Evolutionary conservation across 371 early-diverging fungal genomes (phyloP).

Genomic region (Mucor circinelloides): DNA sequence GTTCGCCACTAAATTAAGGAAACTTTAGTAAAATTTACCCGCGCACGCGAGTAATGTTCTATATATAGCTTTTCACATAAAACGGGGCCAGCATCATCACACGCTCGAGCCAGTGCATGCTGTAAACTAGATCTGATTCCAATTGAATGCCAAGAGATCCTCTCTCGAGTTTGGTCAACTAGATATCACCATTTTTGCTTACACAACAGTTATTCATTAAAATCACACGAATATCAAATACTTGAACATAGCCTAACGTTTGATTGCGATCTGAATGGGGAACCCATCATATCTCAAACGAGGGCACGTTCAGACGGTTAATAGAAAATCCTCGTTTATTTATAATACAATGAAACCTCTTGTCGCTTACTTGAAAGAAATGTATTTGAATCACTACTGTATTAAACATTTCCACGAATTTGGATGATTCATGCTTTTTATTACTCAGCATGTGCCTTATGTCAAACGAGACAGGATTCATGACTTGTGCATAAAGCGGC

Average conservation of each 20-base stretch:
- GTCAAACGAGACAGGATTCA: not conserved
- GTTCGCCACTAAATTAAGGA: not conserved
- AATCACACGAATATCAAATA: not conserved
- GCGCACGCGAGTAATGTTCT: not conserved
- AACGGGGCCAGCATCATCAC: not conserved
- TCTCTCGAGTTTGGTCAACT: too few relatives aligned
- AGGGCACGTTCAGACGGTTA: not conserved
- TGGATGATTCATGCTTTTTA: not conserved
- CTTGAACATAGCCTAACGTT: not conserved
- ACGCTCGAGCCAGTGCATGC: not conserved
- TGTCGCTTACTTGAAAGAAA: not conserved
- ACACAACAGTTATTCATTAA: not conserved
- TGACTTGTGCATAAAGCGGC: constrained; percentile 2
- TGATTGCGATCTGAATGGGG: not conserved
- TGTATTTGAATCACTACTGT: not conserved
- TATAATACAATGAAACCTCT: not conserved
- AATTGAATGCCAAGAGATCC: not conserved
- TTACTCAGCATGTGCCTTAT: not conserved
- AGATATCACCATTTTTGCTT: too few relatives aligned
- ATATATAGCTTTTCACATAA: not conserved
- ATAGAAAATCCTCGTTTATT: not conserved
- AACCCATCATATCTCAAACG: not conserved
- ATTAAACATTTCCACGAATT: too few relatives aligned
- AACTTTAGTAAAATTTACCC: not conserved
- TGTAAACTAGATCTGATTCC: not conserved